Evolutionary conservation across 148 eudicot genomes (phyloP).

Genomic region (Silene uniflora): DNA sequence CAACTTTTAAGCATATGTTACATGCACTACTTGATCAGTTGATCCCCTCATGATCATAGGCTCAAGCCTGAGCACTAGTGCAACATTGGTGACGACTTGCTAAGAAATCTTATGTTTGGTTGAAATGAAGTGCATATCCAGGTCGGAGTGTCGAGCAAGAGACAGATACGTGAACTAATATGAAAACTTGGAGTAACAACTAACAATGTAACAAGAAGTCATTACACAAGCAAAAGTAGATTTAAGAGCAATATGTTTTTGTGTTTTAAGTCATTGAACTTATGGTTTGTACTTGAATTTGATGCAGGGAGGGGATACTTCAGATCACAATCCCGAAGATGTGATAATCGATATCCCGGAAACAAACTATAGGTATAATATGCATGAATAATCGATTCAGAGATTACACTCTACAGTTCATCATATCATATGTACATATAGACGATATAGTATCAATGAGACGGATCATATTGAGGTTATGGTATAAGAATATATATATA

Average conservation of each 20-base stretch:
- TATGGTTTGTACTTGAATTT: constrained; percentile 4
- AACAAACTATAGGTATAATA: neutral
- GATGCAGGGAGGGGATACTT: constrained; percentile 73
- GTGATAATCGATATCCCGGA: constrained; percentile 15
- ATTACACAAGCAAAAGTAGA: neutral
- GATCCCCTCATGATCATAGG: no score
- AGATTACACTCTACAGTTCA: neutral
- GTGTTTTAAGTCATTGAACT: neutral
- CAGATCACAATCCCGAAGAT: constrained; percentile 49
- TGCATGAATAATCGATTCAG: neutral
- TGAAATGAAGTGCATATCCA: no score
- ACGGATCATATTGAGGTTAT: neutral
- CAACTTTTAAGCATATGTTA: no score
- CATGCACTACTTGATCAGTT: no score
- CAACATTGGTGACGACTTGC: no score
- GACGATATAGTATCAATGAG: neutral
- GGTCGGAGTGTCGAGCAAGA: no score
- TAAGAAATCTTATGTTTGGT: no score
- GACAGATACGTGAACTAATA: no score
- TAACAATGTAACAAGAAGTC: no score
- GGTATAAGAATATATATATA: no score
- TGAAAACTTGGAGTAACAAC: no score
- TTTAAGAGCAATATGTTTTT: neutral
- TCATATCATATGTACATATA: neutral
- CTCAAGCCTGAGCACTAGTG: no score